Evolutionary conservation across 768 basidiomycete genomes (phyloP).

Genomic region (Coprinopsis strossmayeri): DNA sequence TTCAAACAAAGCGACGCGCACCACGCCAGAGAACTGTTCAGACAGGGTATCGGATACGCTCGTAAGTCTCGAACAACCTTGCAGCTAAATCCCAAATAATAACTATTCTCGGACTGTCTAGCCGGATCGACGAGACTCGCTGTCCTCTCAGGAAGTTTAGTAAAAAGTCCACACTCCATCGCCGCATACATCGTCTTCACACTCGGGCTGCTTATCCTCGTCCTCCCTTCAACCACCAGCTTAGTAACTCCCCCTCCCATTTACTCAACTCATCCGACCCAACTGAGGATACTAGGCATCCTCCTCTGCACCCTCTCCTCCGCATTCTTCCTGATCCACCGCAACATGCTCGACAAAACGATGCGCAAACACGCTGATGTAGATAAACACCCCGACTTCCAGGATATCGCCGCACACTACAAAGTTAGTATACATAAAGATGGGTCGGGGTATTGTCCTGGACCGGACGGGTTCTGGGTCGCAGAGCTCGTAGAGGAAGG

Average conservation of each 20-base stretch:
- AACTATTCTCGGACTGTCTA: neutral
- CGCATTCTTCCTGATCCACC: neutral
- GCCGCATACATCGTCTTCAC: neutral
- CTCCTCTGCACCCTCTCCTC: neutral
- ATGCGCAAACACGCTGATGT: neutral
- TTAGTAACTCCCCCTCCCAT: too few relatives aligned
- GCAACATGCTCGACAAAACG: neutral
- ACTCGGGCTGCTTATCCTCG: neutral
- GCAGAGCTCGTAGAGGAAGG: neutral
- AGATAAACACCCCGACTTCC: neutral
- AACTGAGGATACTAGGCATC: neutral
- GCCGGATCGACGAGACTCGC: neutral
- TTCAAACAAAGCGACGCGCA: neutral
- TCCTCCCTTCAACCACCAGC: neutral
- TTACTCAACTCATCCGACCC: too few relatives aligned
- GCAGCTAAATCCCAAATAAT: neutral
- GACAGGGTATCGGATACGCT: neutral
- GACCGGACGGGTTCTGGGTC: slow-evolving; percentile 2
- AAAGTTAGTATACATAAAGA: neutral
- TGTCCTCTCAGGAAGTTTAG: neutral
- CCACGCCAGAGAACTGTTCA: neutral
- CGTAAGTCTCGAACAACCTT: too few relatives aligned
- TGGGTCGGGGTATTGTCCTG: neutral
- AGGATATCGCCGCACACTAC: neutral
- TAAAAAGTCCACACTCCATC: neutral